phyloP scores from a whole-genome alignment of 441 rosid species.

The Populus hybrid region DNA sequence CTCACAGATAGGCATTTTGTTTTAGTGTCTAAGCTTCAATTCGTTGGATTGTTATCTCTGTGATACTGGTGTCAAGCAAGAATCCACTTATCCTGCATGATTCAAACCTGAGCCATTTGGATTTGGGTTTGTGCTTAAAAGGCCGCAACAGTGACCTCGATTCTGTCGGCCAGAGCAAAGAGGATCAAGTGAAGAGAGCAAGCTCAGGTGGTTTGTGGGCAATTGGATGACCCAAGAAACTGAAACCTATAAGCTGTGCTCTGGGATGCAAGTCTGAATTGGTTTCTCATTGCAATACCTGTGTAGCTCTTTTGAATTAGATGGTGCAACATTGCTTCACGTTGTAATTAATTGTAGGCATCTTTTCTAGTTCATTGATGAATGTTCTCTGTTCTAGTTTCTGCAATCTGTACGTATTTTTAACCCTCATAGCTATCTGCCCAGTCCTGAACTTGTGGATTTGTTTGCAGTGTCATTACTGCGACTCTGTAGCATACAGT shows the following conservation, averaged over 20 bases:
- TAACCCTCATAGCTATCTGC: too few relatives aligned
- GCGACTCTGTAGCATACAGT: not conserved
- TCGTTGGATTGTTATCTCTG: too few relatives aligned
- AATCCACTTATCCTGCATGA: constrained; percentile 26
- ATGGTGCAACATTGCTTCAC: not conserved
- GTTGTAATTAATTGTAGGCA: constrained; percentile 10
- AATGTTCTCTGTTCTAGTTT: not conserved
- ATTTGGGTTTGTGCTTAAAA: constrained; percentile 58
- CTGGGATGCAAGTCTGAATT: not conserved
- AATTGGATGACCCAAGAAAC: not conserved
- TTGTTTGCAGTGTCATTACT: not conserved
- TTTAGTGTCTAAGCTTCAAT: too few relatives aligned
- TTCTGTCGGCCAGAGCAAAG: constrained; percentile 25
- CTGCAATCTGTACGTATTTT: not conserved
- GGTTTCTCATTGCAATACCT: not conserved
- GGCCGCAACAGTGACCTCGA: constrained; percentile 31
- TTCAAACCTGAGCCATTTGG: constrained; percentile 41
- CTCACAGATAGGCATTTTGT: too few relatives aligned
- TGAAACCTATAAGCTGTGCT: not conserved
- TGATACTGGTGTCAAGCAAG: too few relatives aligned
- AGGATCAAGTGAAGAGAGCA: constrained; percentile 22
- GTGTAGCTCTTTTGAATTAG: not conserved
- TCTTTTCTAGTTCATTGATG: not conserved
- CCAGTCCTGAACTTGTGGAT: not conserved
- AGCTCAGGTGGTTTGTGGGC: constrained; percentile 25